A percentile compares a stretch with the other conserved stretches of the same genome.
These are phyloP conservation scores for Penicillium fuscoglaucum DNA, from an alignment of 2,329 filamentous ascomycete species.

Conservation along the genomic window DNA sequence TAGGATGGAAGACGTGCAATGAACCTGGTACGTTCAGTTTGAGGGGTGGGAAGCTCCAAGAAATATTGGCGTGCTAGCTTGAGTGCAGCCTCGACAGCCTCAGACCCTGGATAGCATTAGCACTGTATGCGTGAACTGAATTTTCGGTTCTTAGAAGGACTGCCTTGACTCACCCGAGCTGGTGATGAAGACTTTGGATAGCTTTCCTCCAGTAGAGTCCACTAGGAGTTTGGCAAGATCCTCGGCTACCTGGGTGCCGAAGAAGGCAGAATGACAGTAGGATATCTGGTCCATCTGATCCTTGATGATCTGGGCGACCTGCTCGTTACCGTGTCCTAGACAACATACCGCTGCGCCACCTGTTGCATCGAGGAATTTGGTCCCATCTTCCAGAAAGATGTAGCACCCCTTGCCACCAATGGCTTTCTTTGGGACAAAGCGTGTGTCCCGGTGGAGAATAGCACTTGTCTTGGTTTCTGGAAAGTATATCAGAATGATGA, in stretches of 20 bases:
- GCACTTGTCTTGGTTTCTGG: conserved; percentile 24
- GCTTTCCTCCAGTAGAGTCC: conserved; percentile 52
- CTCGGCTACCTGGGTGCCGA: conserved; percentile 55
- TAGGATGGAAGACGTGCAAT: conserved; percentile 67
- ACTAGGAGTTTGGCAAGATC: conserved; percentile 54
- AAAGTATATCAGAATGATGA: not conserved
- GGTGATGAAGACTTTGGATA: conserved; percentile 58
- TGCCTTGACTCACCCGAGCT: conserved; percentile 52
- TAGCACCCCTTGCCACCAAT: conserved; percentile 53
- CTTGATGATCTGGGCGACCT: conserved; percentile 61
- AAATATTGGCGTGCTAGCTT: conserved; percentile 70
- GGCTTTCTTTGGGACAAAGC: conserved; percentile 49
- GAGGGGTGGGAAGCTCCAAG: conserved; percentile 53
- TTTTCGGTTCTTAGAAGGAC: not conserved
- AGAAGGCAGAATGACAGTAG: conserved; percentile 62
- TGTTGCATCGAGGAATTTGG: conserved; percentile 68
- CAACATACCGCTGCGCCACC: conserved; percentile 72
- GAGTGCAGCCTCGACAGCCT: conserved; percentile 67
- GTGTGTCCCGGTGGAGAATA: conserved; percentile 56
- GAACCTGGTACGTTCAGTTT: conserved; percentile 59
- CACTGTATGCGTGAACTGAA: not conserved
- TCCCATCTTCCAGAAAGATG: conserved; percentile 56
- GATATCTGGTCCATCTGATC: conserved; percentile 60
- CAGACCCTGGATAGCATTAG: conserved; percentile 52
- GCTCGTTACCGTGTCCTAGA: conserved; percentile 65